Base-by-base conservation (phyloP, 2,329 filamentous ascomycete species). In the Torrubiellomyces zombiae region DNA sequence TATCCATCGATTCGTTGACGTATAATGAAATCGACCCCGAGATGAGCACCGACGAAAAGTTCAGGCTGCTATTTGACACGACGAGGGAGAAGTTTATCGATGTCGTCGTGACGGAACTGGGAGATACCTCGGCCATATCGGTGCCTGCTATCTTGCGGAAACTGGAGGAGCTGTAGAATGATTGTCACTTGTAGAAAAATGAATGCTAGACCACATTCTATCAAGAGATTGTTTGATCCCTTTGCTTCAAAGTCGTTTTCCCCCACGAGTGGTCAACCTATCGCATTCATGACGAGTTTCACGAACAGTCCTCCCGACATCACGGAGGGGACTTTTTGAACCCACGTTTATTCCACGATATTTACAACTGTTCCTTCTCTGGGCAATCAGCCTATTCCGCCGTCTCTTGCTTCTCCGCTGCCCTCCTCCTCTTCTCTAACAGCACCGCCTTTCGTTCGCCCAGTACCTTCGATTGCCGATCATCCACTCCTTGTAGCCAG, bases 401-500 rank as follows among this genome's bases (percentile, higher is more conserved):
- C 24, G 35, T 33, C 7, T 40, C 47, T 28, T 54, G 42, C 48
- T 53, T 39, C 42, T 48, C 40, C 16, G 50, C 53, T 45, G 54
- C 74, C 53, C 82, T 65, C 50, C 74, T 74, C 49, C 89, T 67
- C 74, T 95, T 95, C 60, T 92, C 85, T 30, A 95, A 59, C 37
- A 98, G 64, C 28, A 63, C 54, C 38, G 78, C 65, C 61, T 83
- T 85, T 47, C 85, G 74, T 47, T 86, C 77, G 37, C 64, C 60
- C 31, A 98, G 60, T 34, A 83, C 67, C 37, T 69, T 67, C 38
- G 75, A 66, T 56, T 95, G 86, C 48, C 73, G 66, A 44, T 80
- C 61, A 53, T 94, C 82, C 28, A 95, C 80, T 34, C 81, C 80
- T 60, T 85, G 75, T 40, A 98, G 62, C 83, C 86, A 98, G 65